Percentiles rank a stretch among this genome's conserved stretches.
phyloP scores from a whole-genome alignment of 1,284 basidiomycete genomes.

The Paramarasmius palmivorus region DNA sequence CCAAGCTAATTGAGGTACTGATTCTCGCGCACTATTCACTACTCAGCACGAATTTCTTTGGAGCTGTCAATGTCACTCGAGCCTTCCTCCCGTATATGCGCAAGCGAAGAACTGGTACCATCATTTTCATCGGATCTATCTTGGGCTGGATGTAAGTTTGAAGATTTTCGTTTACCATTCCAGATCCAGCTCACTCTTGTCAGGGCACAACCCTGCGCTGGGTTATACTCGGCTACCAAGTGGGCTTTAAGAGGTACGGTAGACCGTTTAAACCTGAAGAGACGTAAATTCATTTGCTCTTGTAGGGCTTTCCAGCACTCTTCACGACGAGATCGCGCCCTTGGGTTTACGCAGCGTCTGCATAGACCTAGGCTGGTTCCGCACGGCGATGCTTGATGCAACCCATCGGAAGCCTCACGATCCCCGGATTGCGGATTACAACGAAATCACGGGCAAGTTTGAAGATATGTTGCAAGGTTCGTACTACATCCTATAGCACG shows the following conservation, averaged over 20 bases:
- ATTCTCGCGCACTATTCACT: neutral
- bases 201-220: constrained; percentile 1
- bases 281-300: neutral
- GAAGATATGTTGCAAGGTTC: constrained; percentile 30
- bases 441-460: constrained; percentile 24
- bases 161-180: neutral
- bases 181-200: neutral
- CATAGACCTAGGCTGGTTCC: constrained; percentile 46
- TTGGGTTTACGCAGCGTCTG: constrained; percentile 42
- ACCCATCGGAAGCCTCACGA: constrained; percentile 31
- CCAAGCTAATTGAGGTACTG: too few relatives aligned
- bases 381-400: constrained; percentile 35
- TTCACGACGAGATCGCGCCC: constrained; percentile 40
- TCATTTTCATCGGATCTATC: constrained; percentile 35
- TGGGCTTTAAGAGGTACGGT: constrained; percentile 5
- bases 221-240: constrained; percentile 7
- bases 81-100: constrained; percentile 42
- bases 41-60: constrained; percentile 36
- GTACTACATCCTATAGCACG: neutral
- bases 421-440: constrained; percentile 40
- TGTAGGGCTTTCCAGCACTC: constrained; percentile 34
- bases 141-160: constrained; percentile 29
- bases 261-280: too few relatives aligned
- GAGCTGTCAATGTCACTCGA: constrained; percentile 36
- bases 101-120: constrained; percentile 29